Evolutionary conservation across 2,329 filamentous ascomycete genomes (phyloP), one percentile per base, ranked within the genome.

Genomic region (Huntiella savannae): DNA sequence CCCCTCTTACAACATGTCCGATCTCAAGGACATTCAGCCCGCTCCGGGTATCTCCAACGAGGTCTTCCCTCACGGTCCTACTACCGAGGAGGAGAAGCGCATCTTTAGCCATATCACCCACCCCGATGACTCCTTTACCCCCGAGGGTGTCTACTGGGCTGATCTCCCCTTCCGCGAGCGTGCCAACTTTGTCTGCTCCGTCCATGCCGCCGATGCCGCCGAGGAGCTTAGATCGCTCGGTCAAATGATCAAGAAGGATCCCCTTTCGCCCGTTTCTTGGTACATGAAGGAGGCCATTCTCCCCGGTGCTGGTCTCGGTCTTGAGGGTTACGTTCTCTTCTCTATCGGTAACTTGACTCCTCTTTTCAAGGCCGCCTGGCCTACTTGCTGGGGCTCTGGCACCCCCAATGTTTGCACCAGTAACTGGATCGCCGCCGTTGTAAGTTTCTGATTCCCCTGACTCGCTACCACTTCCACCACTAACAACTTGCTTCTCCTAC

Each of bases 271-370:
- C 0, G 48, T 96, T n/a, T 67, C 71, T 17, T 91, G 79, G 70
- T 96, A 96, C 62, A 80, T 92, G 59, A 75, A 77, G 57, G 91
- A 93, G 59, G 88, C 87, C 63, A 80, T 95, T 46, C 76, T 96
- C 49, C 88, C 88, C 43, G 88, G 88, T 63, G 86, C 86, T 53
- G 88, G 88, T 59, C 75, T 96, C 44, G 80, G 86, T 59, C 73
- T 96, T 22, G 88, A 96, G 70, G 88, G 85, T 55, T 96, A 95
- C 58, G 87, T 95, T 37, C 73, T 96, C 15, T 96, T 96, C 70
- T 95, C 87, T 52, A 95, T 96, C 54, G 88, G 88, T 49, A 95
- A 94, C 62, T 68, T 96, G 53, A 77, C 82, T 57, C 82, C 87
- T 4, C 70, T 96, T 8, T 88, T 94, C 58, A 63, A 75, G 51